A percentile compares a stretch with the other conserved stretches of the same genome.
Conservation (phyloP, 495 filamentous ascomycete species). For the Talaromyces adpressus region DNA sequence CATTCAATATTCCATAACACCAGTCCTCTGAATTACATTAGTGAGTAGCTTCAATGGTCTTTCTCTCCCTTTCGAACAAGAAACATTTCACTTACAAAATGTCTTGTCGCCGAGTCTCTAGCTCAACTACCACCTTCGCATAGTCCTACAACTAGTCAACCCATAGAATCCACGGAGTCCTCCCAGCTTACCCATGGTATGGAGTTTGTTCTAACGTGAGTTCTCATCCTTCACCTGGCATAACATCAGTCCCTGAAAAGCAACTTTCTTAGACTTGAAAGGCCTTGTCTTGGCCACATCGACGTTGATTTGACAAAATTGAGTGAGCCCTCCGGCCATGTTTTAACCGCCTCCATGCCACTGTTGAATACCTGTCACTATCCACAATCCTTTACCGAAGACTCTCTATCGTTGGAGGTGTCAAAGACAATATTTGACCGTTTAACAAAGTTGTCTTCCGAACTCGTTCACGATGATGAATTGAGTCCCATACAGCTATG, state of each 20-base stretch:
- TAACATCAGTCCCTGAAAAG: background rate
- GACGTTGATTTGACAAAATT: background rate
- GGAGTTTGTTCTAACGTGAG: constrained; percentile 3
- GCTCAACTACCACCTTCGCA: background rate
- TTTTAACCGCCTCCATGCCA: background rate
- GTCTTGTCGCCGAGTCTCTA: background rate
- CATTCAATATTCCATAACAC: background rate
- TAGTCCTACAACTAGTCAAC: background rate
- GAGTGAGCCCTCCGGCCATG: background rate
- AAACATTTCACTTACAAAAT: background rate
- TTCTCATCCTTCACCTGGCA: background rate
- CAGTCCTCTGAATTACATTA: background rate
- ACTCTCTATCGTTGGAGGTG: background rate
- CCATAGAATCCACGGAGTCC: background rate
- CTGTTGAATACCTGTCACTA: background rate
- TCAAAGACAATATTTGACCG: constrained; percentile 14
- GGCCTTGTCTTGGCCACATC: background rate
- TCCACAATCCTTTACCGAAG: background rate
- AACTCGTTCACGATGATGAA: constrained; percentile 22
- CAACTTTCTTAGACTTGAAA: background rate
- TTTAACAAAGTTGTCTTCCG: constrained; percentile 18
- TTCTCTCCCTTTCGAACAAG: background rate
- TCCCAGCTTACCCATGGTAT: background rate
- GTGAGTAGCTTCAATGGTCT: background rate
- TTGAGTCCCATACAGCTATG: constrained; percentile 29